These are phyloP conservation scores for Clarireedia monteithiana DNA, from an alignment of 2,329 filamentous ascomycete genomes.

Conservation along the genomic window DNA sequence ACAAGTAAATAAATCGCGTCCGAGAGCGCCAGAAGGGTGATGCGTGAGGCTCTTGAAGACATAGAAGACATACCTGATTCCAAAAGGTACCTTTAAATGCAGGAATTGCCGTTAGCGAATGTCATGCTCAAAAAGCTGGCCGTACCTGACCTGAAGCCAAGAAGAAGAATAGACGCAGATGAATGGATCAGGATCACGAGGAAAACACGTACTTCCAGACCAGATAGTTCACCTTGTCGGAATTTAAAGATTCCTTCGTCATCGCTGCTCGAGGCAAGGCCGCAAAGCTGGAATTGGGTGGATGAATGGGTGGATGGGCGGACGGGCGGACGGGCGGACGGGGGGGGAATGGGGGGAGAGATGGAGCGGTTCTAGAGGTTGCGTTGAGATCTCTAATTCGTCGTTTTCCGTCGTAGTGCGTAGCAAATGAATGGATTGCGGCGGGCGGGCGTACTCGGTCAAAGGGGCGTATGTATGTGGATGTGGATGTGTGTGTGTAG, in stretches of 20 bases:
- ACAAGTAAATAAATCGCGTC: not conserved
- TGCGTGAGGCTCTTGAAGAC: slow-evolving; percentile 8
- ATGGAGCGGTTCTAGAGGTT: too few species aligned
- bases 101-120: slow-evolving; percentile 25
- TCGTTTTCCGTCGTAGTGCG: too few species aligned
- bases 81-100: slow-evolving; percentile 28
- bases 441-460: too few species aligned
- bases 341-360: not conserved
- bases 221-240: slow-evolving; percentile 61
- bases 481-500: too few species aligned
- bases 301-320: not conserved
- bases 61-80: slow-evolving; percentile 29
- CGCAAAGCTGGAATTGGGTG: not conserved
- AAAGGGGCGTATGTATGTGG: too few species aligned
- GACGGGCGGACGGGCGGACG: slow-evolving; percentile 4
- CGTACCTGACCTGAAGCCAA: slow-evolving; percentile 16
- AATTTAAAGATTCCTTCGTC: slow-evolving; percentile 43
- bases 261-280: slow-evolving; percentile 11
- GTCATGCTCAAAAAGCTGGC: slow-evolving; percentile 4
- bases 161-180: not conserved
- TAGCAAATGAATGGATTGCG: too few species aligned
- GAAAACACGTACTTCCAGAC: slow-evolving; percentile 55
- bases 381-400: too few species aligned
- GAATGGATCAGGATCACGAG: slow-evolving; percentile 22
- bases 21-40: not conserved